These are phyloP conservation scores for Emergomyces africanus DNA, from an alignment of 2,329 filamentous ascomycete species.

Conservation along the genomic window DNA sequence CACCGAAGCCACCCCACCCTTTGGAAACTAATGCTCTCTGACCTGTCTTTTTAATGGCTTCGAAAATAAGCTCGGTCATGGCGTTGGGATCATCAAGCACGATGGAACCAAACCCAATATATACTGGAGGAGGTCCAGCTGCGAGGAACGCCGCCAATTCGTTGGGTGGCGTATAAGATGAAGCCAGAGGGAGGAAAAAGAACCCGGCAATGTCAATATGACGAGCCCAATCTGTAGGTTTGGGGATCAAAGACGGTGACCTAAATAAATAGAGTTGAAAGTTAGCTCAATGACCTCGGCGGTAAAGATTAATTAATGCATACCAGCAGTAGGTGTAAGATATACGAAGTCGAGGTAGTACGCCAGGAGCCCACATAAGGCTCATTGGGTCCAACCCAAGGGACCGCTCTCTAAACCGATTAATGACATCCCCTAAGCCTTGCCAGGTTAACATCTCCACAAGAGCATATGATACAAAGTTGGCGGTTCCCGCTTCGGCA, in stretches of 20 bases:
- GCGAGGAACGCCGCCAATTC: conserved; percentile 55
- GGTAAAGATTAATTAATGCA: not conserved
- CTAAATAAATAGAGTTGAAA: conserved; percentile 14
- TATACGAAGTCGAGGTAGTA: conserved; percentile 61
- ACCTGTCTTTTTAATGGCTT: conserved; percentile 53
- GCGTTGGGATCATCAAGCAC: conserved; percentile 63
- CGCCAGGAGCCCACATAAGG: conserved; percentile 68
- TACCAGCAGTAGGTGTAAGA: conserved; percentile 87
- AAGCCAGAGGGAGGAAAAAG: conserved; percentile 58
- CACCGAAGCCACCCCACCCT: conserved; percentile 77
- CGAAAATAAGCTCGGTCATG: conserved; percentile 59
- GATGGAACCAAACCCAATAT: conserved; percentile 75
- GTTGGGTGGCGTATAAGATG: conserved; percentile 51
- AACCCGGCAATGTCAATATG: conserved; percentile 66
- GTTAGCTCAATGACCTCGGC: not conserved
- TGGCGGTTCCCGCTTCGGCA: conserved; percentile 62
- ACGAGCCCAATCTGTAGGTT: conserved; percentile 61
- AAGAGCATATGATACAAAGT: conserved; percentile 70
- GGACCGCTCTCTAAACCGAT: conserved; percentile 63
- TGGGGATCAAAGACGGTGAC: conserved; percentile 65
- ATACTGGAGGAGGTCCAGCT: conserved; percentile 58
- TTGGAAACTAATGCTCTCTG: conserved; percentile 73
- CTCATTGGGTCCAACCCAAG: conserved; percentile 67
- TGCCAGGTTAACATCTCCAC: conserved; percentile 93
- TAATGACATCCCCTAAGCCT: conserved; percentile 80